phyloP scores from a whole-genome alignment of 257 asterid genomes.

The Fraxinus pennsylvanica region DNA sequence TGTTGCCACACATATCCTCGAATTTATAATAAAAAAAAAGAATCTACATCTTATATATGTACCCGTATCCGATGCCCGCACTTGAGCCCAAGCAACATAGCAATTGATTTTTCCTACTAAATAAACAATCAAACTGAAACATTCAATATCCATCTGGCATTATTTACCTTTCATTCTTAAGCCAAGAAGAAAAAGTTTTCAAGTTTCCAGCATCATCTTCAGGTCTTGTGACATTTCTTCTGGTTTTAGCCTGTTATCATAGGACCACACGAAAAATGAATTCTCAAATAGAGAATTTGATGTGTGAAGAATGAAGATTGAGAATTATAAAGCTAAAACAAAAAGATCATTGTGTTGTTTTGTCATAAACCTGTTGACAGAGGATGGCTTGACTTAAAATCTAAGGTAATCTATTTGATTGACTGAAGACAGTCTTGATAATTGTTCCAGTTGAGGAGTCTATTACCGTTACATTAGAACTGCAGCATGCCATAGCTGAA shows the following conservation, averaged over 20 bases:
- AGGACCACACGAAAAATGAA: not conserved
- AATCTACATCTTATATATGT: not conserved
- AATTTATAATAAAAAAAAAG: too few species aligned
- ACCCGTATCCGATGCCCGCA: not conserved
- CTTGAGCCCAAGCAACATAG: not conserved
- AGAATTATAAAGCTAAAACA: slow-evolving; percentile 8
- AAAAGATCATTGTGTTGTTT: slow-evolving; percentile 18
- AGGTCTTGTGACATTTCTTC: not conserved
- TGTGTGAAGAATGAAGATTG: not conserved
- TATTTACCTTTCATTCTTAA: not conserved
- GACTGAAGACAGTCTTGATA: slow-evolving; percentile 18
- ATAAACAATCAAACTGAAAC: not conserved
- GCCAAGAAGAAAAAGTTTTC: slow-evolving; percentile 14
- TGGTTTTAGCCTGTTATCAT: slow-evolving; percentile 23
- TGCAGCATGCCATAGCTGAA: not conserved
- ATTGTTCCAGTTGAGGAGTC: slow-evolving; percentile 7
- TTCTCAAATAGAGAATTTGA: not conserved
- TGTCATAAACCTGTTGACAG: slow-evolving; percentile 16
- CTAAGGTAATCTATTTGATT: slow-evolving; percentile 27
- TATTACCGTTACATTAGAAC: slow-evolving; percentile 10
- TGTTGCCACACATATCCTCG: not conserved
- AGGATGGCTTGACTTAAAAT: slow-evolving; percentile 22
- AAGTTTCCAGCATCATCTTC: slow-evolving; percentile 11
- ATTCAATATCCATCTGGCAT: not conserved
- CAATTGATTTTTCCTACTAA: not conserved